A percentile compares a stretch with the other conserved stretches of the same genome.
Evolutionary conservation across 2,329 filamentous ascomycete genomes (phyloP).

Genomic region (Aspergillus uvarum): DNA sequence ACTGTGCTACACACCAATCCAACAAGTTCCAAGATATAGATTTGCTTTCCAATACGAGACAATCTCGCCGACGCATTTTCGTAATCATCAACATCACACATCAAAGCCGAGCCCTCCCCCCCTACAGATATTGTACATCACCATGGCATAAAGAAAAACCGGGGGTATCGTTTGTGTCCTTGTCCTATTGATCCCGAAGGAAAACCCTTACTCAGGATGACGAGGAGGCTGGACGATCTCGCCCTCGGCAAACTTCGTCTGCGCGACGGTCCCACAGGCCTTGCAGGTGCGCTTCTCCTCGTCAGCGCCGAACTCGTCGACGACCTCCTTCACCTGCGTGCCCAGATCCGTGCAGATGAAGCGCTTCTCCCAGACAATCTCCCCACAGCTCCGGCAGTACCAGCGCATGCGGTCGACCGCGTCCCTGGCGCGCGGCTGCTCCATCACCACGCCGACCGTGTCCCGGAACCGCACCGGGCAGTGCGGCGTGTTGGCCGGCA

Average conservation of each 20-base stretch:
- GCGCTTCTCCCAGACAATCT: slow-evolving; percentile 76
- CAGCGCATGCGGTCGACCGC: slow-evolving; percentile 79
- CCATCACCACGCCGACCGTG: slow-evolving; percentile 90
- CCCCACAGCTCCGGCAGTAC: slow-evolving; percentile 76
- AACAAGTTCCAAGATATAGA: neutral
- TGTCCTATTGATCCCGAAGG: neutral
- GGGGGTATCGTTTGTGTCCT: neutral
- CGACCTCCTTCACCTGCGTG: slow-evolving; percentile 89
- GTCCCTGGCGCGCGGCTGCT: slow-evolving; percentile 72
- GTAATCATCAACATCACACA: neutral
- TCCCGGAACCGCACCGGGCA: slow-evolving; percentile 91
- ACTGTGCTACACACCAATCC: neutral
- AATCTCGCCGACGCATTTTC: neutral
- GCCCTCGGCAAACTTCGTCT: slow-evolving; percentile 46
- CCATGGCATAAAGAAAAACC: neutral
- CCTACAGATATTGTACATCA: neutral
- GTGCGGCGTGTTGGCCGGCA: slow-evolving; percentile 93
- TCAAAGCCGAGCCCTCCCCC: neutral
- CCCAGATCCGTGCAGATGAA: slow-evolving; percentile 91
- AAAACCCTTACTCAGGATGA: slow-evolving; percentile 31
- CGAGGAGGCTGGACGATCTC: slow-evolving; percentile 45
- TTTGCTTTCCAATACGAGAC: neutral
- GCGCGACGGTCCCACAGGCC: slow-evolving; percentile 73
- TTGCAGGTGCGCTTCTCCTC: slow-evolving; percentile 71
- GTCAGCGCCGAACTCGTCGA: slow-evolving; percentile 74